A percentile compares a stretch with the other conserved stretches of the same genome.
Conservation (phyloP, 108 stramenopile species). For the Nannochloropsis oceanica region DNA sequence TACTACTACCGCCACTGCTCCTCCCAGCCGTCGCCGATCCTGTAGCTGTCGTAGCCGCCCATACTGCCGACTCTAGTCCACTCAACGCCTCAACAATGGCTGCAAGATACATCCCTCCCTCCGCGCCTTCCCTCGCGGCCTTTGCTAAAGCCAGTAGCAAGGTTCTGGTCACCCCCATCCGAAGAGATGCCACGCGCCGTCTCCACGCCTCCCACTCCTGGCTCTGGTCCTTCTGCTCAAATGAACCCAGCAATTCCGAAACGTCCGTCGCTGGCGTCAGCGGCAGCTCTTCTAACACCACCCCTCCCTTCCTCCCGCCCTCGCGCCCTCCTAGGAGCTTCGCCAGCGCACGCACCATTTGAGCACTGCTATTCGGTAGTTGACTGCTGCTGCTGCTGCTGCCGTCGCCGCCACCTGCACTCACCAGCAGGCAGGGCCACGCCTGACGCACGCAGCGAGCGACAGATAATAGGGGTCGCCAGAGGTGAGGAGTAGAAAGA, state of each 20-base stretch:
- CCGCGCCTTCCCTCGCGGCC: background rate
- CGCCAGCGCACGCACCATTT: background rate
- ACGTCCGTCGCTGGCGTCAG: conserved; percentile 89
- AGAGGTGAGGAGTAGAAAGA: background rate
- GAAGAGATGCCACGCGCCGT: background rate
- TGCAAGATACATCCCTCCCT: background rate
- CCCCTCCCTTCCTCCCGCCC: conserved; percentile 8
- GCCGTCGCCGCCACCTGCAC: conserved; percentile 27
- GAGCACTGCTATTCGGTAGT: background rate
- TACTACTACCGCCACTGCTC: background rate
- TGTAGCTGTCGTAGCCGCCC: background rate
- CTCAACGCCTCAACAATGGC: background rate
- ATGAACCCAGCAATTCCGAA: conserved; percentile 89
- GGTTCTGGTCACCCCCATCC: background rate
- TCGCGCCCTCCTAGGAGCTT: background rate
- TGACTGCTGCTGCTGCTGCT: conserved; percentile 1
- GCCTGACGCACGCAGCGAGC: conserved; percentile 43
- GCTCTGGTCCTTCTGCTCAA: conserved; percentile 70
- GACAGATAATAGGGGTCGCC: background rate
- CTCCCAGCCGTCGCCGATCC: background rate
- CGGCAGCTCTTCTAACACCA: conserved; percentile 53
- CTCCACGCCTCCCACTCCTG: background rate
- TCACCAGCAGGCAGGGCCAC: conserved; percentile 86
- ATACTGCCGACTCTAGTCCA: background rate
- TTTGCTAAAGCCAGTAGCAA: background rate